A percentile compares a stretch with the other conserved stretches of the same genome.
These are phyloP conservation scores for Colletotrichum sp. DNA, from an alignment of 2,329 filamentous ascomycete genomes.

Conservation along the genomic window DNA sequence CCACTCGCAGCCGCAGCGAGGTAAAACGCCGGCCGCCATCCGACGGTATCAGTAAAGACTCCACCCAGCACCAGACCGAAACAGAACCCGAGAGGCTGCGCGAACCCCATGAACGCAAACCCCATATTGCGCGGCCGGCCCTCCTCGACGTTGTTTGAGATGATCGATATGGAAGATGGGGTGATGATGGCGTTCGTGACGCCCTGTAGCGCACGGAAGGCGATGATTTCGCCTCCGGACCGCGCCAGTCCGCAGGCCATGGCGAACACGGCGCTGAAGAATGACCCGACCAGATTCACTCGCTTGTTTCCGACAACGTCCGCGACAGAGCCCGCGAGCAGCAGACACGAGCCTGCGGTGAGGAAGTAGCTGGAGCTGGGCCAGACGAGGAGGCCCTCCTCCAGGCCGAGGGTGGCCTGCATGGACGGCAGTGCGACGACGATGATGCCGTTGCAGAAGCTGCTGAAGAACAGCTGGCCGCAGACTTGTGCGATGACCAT, in stretches of 20 bases:
- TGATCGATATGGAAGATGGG: neutral
- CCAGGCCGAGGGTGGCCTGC: neutral
- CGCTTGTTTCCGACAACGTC: constrained; percentile 2
- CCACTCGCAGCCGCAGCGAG: constrained; percentile 31
- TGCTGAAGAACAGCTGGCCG: neutral
- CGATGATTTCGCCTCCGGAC: neutral
- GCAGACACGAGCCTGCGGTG: neutral
- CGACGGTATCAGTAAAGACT: neutral
- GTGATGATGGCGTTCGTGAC: neutral
- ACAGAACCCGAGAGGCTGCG: neutral
- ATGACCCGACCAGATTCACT: constrained; percentile 1
- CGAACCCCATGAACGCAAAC: constrained; percentile 26
- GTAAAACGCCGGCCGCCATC: constrained; percentile 4
- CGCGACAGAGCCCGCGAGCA: neutral
- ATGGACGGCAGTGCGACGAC: neutral
- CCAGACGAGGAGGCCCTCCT: neutral
- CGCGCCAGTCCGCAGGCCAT: neutral
- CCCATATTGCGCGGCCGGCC: constrained; percentile 33
- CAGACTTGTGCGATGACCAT: neutral
- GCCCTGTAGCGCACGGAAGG: constrained; percentile 6
- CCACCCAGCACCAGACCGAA: neutral
- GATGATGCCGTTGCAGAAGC: neutral
- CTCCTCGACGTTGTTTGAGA: neutral
- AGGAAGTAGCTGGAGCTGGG: neutral
- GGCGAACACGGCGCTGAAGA: neutral